These are phyloP conservation scores for Fragaria vesca DNA, from an alignment of 306 rosid genomes.

Conservation along the genomic window DNA sequence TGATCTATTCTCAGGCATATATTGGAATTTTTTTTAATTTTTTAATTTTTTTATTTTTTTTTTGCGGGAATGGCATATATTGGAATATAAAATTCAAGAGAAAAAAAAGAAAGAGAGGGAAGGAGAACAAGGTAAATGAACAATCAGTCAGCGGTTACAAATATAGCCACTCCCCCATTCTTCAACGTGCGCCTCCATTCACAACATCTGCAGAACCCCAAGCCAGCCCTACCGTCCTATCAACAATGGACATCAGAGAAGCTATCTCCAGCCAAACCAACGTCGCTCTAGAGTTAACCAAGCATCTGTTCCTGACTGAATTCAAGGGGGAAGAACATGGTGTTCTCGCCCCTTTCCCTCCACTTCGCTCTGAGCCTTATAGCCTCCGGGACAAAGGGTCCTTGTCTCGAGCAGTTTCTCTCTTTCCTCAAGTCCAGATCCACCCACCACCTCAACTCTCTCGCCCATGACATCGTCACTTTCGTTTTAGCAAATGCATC, in stretches of 20 bases:
- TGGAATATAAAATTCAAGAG: no score
- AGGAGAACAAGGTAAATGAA: no score
- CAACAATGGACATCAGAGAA: neutral
- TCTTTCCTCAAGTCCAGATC: neutral
- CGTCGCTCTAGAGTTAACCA: neutral
- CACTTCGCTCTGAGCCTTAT: constrained; percentile 3
- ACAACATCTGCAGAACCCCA: neutral
- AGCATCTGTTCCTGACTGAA: neutral
- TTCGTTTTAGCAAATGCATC: neutral
- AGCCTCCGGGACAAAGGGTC: constrained; percentile 14
- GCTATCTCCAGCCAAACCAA: neutral
- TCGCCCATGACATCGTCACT: neutral
- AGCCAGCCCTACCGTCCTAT: neutral
- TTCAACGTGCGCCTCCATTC: no score
- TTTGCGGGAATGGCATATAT: no score
- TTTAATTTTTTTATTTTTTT: no score
- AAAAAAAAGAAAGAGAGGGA: no score
- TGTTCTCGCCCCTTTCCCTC: constrained; percentile 9
- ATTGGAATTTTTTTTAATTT: no score
- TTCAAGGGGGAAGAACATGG: neutral
- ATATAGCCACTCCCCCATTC: no score
- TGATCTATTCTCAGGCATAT: no score
- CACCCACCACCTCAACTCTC: neutral
- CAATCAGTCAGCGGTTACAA: no score
- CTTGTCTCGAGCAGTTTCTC: neutral